These are phyloP conservation scores for Chloromonas sp. DNA, from an alignment of 163 green algal species.

Conservation along the genomic window DNA sequence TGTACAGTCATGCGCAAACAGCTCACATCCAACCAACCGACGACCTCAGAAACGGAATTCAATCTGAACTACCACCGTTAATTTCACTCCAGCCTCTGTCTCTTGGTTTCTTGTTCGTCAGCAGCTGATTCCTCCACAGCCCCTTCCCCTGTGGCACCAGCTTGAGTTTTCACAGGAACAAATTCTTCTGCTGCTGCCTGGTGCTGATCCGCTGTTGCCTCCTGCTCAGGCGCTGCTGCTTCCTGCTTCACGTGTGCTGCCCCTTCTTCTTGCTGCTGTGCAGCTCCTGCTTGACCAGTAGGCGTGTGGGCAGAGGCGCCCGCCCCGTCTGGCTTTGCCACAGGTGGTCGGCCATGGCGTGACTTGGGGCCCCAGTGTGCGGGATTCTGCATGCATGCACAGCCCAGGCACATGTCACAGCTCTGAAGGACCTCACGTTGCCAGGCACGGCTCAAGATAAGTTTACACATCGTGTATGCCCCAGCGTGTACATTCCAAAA, in stretches of 20 bases:
- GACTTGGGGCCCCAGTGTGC: constrained; percentile 88
- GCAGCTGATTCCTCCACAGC: too few relatives aligned
- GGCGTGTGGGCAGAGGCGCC: not conserved
- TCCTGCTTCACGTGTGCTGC: not conserved
- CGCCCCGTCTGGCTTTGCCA: not conserved
- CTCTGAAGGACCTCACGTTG: not conserved
- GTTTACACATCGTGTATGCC: not conserved
- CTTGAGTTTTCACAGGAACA: too few relatives aligned
- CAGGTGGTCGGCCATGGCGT: constrained; percentile 42
- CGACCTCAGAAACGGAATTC: too few relatives aligned
- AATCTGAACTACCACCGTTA: not conserved
- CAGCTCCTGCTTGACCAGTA: not conserved
- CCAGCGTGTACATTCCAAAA: not conserved
- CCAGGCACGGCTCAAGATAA: not conserved
- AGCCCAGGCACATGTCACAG: constrained; percentile 14
- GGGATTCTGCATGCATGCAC: constrained; percentile 87
- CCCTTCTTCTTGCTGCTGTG: not conserved
- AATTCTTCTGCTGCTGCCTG: not conserved
- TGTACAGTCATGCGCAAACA: too few relatives aligned
- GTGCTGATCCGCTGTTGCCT: not conserved
- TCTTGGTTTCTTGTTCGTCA: not conserved
- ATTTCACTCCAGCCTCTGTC: not conserved
- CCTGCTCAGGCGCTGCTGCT: not conserved
- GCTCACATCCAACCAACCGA: too few relatives aligned
- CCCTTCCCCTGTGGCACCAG: too few relatives aligned